These are phyloP conservation scores for Brassica incana DNA, from an alignment of 345 rosid species.

Conservation along the genomic window DNA sequence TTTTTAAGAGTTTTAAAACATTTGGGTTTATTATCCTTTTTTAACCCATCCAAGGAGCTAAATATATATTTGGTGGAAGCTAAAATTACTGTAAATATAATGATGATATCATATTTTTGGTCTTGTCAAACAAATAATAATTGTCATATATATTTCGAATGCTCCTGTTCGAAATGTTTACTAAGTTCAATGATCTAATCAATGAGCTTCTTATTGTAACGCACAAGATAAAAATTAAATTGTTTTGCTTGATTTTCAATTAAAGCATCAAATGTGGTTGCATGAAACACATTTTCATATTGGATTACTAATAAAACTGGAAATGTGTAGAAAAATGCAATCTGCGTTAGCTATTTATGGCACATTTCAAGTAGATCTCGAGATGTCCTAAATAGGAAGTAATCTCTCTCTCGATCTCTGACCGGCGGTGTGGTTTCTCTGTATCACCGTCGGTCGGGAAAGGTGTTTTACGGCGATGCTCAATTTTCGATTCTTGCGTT, in stretches of 20 bases:
- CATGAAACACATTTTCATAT: constrained; percentile 18
- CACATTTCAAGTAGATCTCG: constrained; percentile 6
- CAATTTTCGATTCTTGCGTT: too few relatives aligned
- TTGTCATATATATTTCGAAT: not conserved
- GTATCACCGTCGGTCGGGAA: too few relatives aligned
- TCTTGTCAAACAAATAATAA: not conserved
- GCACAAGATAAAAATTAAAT: constrained; percentile 11
- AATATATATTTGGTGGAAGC: not conserved
- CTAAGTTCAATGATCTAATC: not conserved
- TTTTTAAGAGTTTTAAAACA: not conserved
- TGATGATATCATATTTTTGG: not conserved
- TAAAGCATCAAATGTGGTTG: constrained; percentile 30
- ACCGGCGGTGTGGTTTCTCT: too few relatives aligned
- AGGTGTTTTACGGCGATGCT: too few relatives aligned
- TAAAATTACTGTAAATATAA: not conserved
- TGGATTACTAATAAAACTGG: constrained; percentile 11
- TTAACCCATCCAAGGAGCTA: not conserved
- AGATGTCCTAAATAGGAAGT: not conserved
- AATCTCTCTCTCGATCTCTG: not conserved
- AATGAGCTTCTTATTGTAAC: constrained; percentile 10
- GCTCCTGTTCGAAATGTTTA: not conserved
- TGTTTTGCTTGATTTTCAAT: constrained; percentile 1
- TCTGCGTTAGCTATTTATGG: constrained; percentile 28
- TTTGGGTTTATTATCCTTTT: not conserved
- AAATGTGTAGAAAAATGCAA: constrained; percentile 19